These are phyloP conservation scores for Cladophialophora immunda DNA, from an alignment of 2,329 filamentous ascomycete genomes.

Conservation along the genomic window DNA sequence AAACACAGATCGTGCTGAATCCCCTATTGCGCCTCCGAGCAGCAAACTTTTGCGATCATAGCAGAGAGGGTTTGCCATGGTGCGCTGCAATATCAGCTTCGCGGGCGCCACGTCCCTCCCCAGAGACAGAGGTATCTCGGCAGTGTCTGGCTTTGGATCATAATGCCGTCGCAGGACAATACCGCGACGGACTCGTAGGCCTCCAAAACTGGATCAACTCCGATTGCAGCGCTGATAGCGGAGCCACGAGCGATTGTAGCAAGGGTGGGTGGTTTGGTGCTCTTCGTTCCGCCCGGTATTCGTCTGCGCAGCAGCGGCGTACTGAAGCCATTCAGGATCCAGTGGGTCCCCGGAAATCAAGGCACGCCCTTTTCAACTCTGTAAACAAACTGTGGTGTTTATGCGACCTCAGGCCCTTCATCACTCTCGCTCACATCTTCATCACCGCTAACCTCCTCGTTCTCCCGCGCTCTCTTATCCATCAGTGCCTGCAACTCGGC, in stretches of 20 bases:
- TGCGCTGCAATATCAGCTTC: background rate
- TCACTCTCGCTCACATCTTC: conserved; percentile 96
- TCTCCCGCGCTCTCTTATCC: conserved; percentile 98
- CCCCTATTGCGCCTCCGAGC: no score
- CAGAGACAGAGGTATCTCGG: background rate
- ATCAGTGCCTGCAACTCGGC: conserved; percentile 96
- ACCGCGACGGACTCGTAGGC: background rate
- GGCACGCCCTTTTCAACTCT: background rate
- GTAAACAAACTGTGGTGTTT: background rate
- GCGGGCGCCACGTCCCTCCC: background rate
- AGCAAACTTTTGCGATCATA: background rate
- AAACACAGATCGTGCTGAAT: no score
- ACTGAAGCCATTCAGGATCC: background rate
- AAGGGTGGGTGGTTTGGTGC: background rate
- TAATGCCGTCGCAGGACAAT: background rate
- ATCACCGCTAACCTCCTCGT: conserved; percentile 96
- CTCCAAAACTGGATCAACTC: background rate
- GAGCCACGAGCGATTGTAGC: background rate
- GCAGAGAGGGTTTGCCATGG: background rate
- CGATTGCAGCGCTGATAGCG: background rate
- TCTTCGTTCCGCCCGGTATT: background rate
- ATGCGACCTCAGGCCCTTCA: conserved; percentile 66
- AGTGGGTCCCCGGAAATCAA: background rate
- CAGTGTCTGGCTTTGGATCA: no score
- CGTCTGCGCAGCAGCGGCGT: background rate